Percentiles rank a stretch among this genome's conserved stretches.
phyloP scores from a whole-genome alignment of 2,329 filamentous ascomycete species.

The Pseudogymnoascus sp. region DNA sequence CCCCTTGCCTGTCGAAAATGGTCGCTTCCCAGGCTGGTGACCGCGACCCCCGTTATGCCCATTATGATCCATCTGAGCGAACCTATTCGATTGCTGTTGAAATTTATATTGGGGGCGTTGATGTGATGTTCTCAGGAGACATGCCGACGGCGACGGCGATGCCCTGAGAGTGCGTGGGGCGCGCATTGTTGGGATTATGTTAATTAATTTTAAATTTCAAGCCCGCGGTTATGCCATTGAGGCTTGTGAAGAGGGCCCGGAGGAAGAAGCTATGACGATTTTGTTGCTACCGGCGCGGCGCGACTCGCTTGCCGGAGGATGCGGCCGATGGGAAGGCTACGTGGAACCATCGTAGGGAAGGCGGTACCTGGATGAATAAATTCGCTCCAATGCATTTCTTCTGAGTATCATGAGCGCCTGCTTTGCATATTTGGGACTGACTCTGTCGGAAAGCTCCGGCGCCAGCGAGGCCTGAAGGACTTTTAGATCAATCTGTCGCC shows the following conservation, averaged over 20 bases:
- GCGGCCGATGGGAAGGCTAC: conserved; percentile 10
- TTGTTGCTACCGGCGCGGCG: conserved; percentile 1
- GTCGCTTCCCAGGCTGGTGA: conserved; percentile 12
- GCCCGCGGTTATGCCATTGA: conserved; percentile 7
- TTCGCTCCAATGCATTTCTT: conserved; percentile 3
- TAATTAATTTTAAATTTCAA: conserved; percentile 6
- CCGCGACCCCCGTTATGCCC: not conserved
- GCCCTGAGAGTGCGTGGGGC: conserved; percentile 4
- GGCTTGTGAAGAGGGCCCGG: not conserved
- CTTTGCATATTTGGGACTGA: not conserved
- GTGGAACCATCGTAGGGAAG: conserved; percentile 5
- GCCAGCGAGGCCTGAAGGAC: not conserved
- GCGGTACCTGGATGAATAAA: conserved; percentile 9
- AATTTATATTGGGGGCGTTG: conserved; percentile 2
- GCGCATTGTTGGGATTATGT: not conserved
- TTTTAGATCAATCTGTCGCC: not conserved
- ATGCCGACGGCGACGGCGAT: not conserved
- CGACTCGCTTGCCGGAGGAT: conserved; percentile 4
- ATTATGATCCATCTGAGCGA: not conserved
- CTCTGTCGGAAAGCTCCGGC: not conserved
- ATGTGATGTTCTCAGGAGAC: not conserved
- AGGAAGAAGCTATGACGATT: conserved; percentile 6
- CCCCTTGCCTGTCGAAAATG: conserved; percentile 21
- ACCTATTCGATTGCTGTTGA: not conserved
- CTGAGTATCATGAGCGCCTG: not conserved